Conservation (phyloP, 2,329 filamentous ascomycete species). For the Fusarium chaquense region DNA sequence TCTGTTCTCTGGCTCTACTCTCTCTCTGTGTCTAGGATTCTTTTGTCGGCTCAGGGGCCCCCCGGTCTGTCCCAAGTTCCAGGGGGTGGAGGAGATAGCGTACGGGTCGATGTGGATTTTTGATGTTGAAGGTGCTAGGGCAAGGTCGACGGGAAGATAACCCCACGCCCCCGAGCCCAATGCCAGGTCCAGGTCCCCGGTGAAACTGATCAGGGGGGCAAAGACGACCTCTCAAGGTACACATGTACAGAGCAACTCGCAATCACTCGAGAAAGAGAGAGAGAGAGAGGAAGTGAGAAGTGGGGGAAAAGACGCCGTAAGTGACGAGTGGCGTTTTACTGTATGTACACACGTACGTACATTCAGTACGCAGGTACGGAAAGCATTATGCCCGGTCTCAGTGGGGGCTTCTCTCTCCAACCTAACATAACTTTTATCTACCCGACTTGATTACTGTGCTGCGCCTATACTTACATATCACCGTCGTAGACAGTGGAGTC, state of each 20-base stretch:
- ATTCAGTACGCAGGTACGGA: neutral
- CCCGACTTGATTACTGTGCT: constrained; percentile 9
- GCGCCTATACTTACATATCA: neutral
- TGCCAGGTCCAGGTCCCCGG: constrained; percentile 5
- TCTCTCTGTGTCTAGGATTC: neutral
- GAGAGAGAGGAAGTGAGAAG: constrained; percentile 1
- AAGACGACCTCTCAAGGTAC: constrained; percentile 30
- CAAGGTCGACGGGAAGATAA: constrained; percentile 39
- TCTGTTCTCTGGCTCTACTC: constrained; percentile 3
- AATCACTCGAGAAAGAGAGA: neutral
- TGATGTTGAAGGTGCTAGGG: constrained; percentile 29
- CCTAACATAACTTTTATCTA: constrained; percentile 18
- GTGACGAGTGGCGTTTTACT: constrained; percentile 29
- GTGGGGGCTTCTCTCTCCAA: constrained; percentile 31
- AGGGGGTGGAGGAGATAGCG: constrained; percentile 39
- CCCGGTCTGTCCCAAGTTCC: constrained; percentile 40
- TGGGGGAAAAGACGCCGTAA: constrained; percentile 12
- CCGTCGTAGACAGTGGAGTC: constrained; percentile 29
- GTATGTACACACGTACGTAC: constrained; percentile 1
- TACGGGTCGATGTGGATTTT: constrained; percentile 32
- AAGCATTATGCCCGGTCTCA: constrained; percentile 38
- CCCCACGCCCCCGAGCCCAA: constrained; percentile 32
- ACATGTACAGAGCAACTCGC: constrained; percentile 2
- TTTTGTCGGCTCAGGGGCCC: constrained; percentile 27
- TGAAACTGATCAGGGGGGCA: constrained; percentile 33